Evolutionary conservation across 257 asterid species (phyloP).

Genomic region (Ophiorrhiza pumila): DNA sequence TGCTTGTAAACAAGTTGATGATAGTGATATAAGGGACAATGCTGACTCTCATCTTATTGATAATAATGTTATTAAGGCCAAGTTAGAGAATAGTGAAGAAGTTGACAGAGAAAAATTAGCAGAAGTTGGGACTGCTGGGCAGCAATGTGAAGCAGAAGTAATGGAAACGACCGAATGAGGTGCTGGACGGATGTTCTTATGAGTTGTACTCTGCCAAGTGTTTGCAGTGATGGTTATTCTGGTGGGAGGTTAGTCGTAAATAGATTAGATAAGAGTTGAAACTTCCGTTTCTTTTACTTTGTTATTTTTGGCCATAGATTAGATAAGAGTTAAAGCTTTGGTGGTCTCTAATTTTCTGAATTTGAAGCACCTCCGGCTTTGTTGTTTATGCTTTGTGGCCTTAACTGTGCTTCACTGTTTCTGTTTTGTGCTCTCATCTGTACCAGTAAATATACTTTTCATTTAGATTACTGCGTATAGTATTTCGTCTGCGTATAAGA

Average conservation of each 20-base stretch:
- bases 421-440: neutral
- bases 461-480: no score
- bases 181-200: neutral
- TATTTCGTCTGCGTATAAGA: no score
- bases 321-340: constrained; percentile 9
- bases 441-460: neutral
- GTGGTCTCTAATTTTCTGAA: constrained; percentile 1
- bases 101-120: constrained; percentile 32
- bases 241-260: constrained; percentile 40
- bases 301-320: constrained; percentile 4
- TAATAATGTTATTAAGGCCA: constrained; percentile 8
- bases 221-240: constrained; percentile 18
- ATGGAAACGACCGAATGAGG: constrained; percentile 30
- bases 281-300: constrained; percentile 8
- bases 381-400: neutral
- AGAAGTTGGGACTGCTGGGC: constrained; percentile 45
- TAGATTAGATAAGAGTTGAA: constrained; percentile 28
- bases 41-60: constrained; percentile 19
- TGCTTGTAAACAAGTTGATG: constrained; percentile 19
- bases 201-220: neutral
- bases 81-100: constrained; percentile 20
- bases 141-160: constrained; percentile 37
- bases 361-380: neutral
- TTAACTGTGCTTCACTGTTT: neutral
- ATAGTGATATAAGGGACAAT: constrained; percentile 24